Evolutionary conservation across 148 eudicot genomes (phyloP).

Genomic region (Vaccinium macrocarpon): DNA sequence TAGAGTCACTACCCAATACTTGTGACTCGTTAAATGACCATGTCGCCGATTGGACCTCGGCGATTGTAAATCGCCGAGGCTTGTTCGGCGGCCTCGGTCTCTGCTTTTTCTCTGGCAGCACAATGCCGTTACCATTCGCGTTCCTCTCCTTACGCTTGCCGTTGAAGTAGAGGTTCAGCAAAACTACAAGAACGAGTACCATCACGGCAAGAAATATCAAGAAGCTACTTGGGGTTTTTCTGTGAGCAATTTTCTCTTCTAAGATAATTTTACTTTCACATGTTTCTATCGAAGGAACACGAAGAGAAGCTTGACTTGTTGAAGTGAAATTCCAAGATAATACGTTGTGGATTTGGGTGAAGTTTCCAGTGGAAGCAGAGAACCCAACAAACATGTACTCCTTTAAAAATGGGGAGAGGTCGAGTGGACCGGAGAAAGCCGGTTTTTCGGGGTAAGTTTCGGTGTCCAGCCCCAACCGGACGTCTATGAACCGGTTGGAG

Average conservation of each 20-base stretch:
- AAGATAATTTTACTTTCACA: conserved; percentile 50
- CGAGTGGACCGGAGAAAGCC: conserved; percentile 48
- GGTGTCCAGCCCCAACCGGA: conserved; percentile 42
- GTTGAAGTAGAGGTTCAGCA: conserved; percentile 42
- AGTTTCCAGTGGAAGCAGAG: conserved; percentile 83
- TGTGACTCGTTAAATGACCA: conserved; percentile 58
- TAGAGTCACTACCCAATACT: conserved; percentile 47
- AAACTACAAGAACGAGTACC: conserved; percentile 33
- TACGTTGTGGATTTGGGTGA: conserved; percentile 60
- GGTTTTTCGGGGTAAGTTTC: conserved; percentile 23
- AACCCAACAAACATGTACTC: conserved; percentile 90
- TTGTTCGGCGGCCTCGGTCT: conserved; percentile 62
- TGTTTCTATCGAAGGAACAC: conserved; percentile 45
- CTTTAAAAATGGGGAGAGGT: conserved; percentile 50
- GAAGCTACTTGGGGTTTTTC: conserved; percentile 39
- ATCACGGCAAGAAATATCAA: conserved; percentile 55
- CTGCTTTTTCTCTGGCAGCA: conserved; percentile 35
- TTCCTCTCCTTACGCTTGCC: conserved; percentile 31
- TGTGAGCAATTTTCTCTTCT: conserved; percentile 25
- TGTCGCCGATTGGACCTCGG: conserved; percentile 55
- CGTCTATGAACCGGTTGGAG: conserved; percentile 29
- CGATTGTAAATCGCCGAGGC: conserved; percentile 54
- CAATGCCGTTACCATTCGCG: neutral
- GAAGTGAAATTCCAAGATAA: conserved; percentile 80
- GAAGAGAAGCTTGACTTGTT: conserved; percentile 46